Evolutionary conservation across 2,329 filamentous ascomycete genomes (phyloP), one percentile per base, ranked within the genome.

Genomic region (Aspergillus felis): DNA sequence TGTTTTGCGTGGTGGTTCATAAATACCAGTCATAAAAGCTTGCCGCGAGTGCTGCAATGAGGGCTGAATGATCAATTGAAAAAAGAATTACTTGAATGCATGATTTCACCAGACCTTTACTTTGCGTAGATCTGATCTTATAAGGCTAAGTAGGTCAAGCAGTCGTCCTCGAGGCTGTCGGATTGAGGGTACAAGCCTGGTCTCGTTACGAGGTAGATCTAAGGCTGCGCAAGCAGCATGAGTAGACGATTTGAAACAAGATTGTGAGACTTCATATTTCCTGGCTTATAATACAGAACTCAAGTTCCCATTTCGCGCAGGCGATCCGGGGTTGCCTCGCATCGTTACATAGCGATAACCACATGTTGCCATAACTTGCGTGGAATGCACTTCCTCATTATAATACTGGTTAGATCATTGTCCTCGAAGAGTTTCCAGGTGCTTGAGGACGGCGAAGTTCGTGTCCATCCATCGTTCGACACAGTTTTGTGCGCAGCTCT

Each of bases 381-480:
- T 35, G 47, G 38, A 32, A 29, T 55, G 42, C 55, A 57, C 54
- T 22, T 42, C 51, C 57, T 50, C 6, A 56, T 49, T n/a, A 4
- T 24, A 54, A 57, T 17, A 25, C 25, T 44, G 10, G 28, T 42
- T 27, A 52, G 54, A 38, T 63, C 66, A 76, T 61, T 75, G 70
- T 38, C 73, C 72, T 60, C 83, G 77, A 76, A 90, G 76, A 60
- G 75, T 83, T 73, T 94, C 87, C 69, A 97, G 78, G 73, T 97
- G 89, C 81, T 87, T 88, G 75, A 97, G 80, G n/a, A 96, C 89
- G 54, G 91, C 80, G 64, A 90, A 78, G 77, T 93, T 94, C 61
- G 92, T 84, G 76, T 99, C 94, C 78, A 97, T 83, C 78, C 95
- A 97, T 56, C 94, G 84, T 69, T 96, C 90, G 56, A 97, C 92